phyloP scores from a whole-genome alignment of 73 alveolate species.

The Paramecium biaurelia region DNA sequence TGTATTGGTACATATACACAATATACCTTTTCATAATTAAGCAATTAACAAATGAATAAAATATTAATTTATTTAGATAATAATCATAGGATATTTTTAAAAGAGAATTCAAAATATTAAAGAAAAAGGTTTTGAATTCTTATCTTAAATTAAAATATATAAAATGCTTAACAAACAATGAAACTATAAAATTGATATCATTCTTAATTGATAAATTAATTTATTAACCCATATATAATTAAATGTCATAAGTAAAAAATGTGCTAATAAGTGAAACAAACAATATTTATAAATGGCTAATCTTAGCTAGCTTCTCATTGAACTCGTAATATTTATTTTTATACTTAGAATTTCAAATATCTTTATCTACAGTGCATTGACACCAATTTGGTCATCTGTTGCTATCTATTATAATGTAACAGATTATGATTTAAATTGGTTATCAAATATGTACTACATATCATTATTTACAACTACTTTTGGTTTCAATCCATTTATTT shows the following conservation, averaged over 20 bases:
- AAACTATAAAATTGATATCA: neutral
- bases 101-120: neutral
- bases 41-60: neutral
- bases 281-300: neutral
- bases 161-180: neutral
- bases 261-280: neutral
- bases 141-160: too few species aligned
- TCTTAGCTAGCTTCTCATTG: neutral
- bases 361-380: neutral
- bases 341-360: neutral
- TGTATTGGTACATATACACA: neutral
- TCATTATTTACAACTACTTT: neutral
- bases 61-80: neutral
- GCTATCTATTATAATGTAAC: neutral
- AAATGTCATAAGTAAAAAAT: neutral
- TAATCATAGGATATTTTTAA: neutral
- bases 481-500: neutral
- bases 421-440: neutral
- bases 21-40: neutral
- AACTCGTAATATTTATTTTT: neutral
- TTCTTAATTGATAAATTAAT: neutral
- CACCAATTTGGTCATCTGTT: constrained; percentile 29
- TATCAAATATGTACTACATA: neutral
- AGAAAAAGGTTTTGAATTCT: neutral
- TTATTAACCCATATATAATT: neutral